Percentiles rank a stretch among this genome's conserved stretches.
These are phyloP conservation scores for Moricandia moricandioides DNA, from an alignment of 345 rosid genomes.

Conservation along the genomic window DNA sequence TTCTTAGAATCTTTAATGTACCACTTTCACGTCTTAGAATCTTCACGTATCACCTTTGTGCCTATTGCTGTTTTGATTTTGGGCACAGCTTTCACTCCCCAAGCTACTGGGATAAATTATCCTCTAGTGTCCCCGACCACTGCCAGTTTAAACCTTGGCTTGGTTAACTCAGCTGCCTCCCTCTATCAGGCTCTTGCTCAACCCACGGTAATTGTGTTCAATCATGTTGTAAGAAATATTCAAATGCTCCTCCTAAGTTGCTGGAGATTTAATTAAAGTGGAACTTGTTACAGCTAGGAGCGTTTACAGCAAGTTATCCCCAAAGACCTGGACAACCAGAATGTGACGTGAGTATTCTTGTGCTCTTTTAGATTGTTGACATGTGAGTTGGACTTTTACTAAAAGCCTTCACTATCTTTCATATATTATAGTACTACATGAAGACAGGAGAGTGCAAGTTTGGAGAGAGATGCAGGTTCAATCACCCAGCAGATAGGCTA, in stretches of 20 bases:
- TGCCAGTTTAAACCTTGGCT: slow-evolving; percentile 49
- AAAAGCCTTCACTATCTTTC: not conserved
- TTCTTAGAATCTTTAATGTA: not conserved
- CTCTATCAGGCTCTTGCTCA: slow-evolving; percentile 52
- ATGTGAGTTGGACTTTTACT: slow-evolving; percentile 1
- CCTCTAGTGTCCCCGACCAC: slow-evolving; percentile 47
- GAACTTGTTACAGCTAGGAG: slow-evolving; percentile 54
- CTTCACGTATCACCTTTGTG: slow-evolving; percentile 1
- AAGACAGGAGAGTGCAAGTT: slow-evolving; percentile 90
- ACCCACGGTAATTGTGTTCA: slow-evolving; percentile 31
- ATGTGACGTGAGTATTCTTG: slow-evolving; percentile 69
- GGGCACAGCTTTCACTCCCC: slow-evolving; percentile 64
- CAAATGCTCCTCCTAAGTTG: not conserved
- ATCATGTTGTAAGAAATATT: slow-evolving; percentile 11
- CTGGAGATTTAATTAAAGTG: not conserved
- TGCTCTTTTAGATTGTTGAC: slow-evolving; percentile 1
- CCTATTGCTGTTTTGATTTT: slow-evolving; percentile 26
- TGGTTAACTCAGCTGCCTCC: slow-evolving; percentile 58
- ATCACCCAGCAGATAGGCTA: slow-evolving; percentile 79
- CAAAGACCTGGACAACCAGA: slow-evolving; percentile 87
- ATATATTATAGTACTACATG: slow-evolving; percentile 65
- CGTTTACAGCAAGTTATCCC: slow-evolving; percentile 56
- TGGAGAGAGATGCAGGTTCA: slow-evolving; percentile 78
- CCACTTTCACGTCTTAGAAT: not conserved
- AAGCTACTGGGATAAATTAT: slow-evolving; percentile 56